These are phyloP conservation scores for Schwanniomyces polymorphus DNA, from an alignment of 805 yeast genomes.

Conservation along the genomic window DNA sequence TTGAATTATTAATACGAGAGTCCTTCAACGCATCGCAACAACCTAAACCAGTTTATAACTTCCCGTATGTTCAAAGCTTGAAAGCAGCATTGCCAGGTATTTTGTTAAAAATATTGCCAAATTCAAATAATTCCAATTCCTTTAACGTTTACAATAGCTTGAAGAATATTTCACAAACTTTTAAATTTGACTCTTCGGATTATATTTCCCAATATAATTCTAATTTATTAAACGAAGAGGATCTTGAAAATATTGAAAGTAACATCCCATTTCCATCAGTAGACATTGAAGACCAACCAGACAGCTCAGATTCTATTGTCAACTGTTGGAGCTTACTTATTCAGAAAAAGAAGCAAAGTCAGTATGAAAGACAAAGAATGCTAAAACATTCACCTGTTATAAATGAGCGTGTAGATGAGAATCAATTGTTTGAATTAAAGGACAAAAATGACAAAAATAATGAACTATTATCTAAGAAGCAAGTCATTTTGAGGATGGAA, in stretches of 20 bases:
- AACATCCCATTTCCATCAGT: slow-evolving; percentile 36
- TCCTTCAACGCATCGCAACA: slow-evolving; percentile 34
- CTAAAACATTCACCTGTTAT: slow-evolving; percentile 28
- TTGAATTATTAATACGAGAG: slow-evolving; percentile 58
- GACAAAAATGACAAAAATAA: slow-evolving; percentile 16
- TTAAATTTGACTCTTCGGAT: slow-evolving; percentile 27
- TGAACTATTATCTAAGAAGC: slow-evolving; percentile 38
- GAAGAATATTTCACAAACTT: slow-evolving; percentile 34
- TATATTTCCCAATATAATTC: slow-evolving; percentile 27
- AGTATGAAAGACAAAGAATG: slow-evolving; percentile 47
- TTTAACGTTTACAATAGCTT: slow-evolving; percentile 36
- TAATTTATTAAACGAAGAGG: slow-evolving; percentile 35
- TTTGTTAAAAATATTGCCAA: slow-evolving; percentile 34
- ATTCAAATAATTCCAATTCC: slow-evolving; percentile 33
- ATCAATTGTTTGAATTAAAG: slow-evolving; percentile 24
- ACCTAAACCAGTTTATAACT: slow-evolving; percentile 31
- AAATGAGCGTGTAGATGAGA: slow-evolving; percentile 26
- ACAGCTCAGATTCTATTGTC: slow-evolving; percentile 27
- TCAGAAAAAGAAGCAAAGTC: slow-evolving; percentile 48
- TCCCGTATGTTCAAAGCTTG: slow-evolving; percentile 37
- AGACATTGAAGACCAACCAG: slow-evolving; percentile 17
- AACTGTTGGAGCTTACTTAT: slow-evolving; percentile 50
- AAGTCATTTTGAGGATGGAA: slow-evolving; percentile 78
- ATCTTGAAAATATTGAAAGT: slow-evolving; percentile 27
- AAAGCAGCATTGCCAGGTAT: slow-evolving; percentile 35